Evolutionary conservation across 2,329 filamentous ascomycete genomes (phyloP), one percentile per base, ranked within the genome.

Genomic region (Pestalotiopsis sp.): DNA sequence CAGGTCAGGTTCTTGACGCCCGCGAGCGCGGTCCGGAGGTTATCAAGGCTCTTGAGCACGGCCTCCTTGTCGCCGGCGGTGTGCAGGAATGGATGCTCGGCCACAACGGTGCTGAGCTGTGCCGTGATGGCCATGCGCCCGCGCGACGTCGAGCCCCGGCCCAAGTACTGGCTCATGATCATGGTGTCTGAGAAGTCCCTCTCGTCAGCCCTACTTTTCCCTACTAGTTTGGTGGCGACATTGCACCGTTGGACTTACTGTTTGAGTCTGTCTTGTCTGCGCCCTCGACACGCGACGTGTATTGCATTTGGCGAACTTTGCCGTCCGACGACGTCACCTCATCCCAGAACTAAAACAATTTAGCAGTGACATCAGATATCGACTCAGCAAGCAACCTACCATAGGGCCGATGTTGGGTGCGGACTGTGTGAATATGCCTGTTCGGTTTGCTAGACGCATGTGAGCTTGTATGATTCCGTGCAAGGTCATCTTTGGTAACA

Each of bases 241-340:
- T 13, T 0, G 3, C 17, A 20, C 36, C n/a, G 12, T 3, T n/a
- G 20, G 61, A 67, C 75, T 71, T 69, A 77, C 76, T 76, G 64
- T 76, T 77, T 59, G 72, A 76, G 39, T 75, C 76, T n/a, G 79
- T 78, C 57, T 72, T 69, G 64, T 77, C 75, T 64, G 81, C 83
- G 57, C 84, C 86, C 71, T 91, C 89, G 49, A 91, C 88, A 71
- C 90, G 86, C 52, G 89, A 86, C 7, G 90, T 91, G 83, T 87
- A 92, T 75, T 92, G 90, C 39, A 92, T 80, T 72, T 91, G 87
- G 59, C 90, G 85, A 5, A 86, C 84, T 69, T 88, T 85, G 36
- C 88, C 88, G 72, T 92, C 90, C 4, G 72, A 77, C 9, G 84
- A 84, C 45, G 76, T 79, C 74, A 91, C 85, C 69, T 89, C 85